Evolutionary conservation across 129 eudicot species (phyloP).

Genomic region (Smallanthus sonchifolius): DNA sequence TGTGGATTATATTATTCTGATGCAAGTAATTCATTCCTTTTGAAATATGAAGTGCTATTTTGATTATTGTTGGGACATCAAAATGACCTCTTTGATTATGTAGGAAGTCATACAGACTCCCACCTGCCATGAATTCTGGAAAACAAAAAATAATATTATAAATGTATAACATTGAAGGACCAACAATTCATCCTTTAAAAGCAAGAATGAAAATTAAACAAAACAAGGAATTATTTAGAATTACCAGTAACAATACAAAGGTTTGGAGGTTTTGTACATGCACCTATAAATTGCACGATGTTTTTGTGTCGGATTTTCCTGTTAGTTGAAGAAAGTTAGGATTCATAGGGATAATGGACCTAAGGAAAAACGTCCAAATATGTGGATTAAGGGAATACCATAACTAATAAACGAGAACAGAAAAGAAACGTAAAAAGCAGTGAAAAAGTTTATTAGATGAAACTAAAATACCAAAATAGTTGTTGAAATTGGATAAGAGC

Average conservation of each 20-base stretch:
- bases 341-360: slow-evolving; percentile 13
- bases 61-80: slow-evolving; percentile 63
- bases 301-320: slow-evolving; percentile 89
- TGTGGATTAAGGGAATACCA: slow-evolving; percentile 4
- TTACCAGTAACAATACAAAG: slow-evolving; percentile 87
- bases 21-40: slow-evolving; percentile 96
- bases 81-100: slow-evolving; percentile 61
- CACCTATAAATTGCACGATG: slow-evolving; percentile 85
- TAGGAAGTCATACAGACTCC: slow-evolving; percentile 75
- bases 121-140: slow-evolving; percentile 87
- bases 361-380: background rate
- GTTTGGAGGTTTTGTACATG: slow-evolving; percentile 81
- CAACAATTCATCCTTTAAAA: background rate
- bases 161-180: background rate
- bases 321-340: slow-evolving; percentile 28
- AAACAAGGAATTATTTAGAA: slow-evolving; percentile 5
- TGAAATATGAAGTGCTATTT: slow-evolving; percentile 69
- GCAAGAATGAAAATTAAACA: background rate
- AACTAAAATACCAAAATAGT: background rate
- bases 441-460: background rate
- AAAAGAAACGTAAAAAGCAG: background rate
- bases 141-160: slow-evolving; percentile 1
- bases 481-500: background rate
- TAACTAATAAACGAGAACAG: background rate
- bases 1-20: slow-evolving; percentile 71